Evolutionary conservation across 2,329 filamentous ascomycete species (phyloP), one percentile per base, ranked within the genome.

Genomic region (Paecilomyces formosus): DNA sequence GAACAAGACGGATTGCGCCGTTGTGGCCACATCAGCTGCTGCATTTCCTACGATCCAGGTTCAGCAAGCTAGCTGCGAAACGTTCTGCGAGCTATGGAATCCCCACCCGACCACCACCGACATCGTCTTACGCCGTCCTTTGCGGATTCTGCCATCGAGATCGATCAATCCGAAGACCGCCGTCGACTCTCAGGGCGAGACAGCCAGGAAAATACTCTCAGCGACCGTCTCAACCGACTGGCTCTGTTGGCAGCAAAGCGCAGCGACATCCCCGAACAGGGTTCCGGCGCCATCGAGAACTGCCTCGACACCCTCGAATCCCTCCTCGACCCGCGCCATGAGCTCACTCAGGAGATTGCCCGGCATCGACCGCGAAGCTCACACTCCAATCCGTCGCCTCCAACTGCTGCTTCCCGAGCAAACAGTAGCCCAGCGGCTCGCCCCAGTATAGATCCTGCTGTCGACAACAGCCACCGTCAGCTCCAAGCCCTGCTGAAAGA

Each of bases 251-350:
- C 55, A 51, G 55, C 54, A 55, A 21, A 52, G 22, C 50, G 50
- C 11, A 13, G 6, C 15, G 11, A 24, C 9, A 24, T 52, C 21
- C 24, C 50, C 50, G 50, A 26, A 28, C 28, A 55, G 13, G 30
- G 26, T 26, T 49, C 54, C 3, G 54, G 24, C 45, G 55, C 6
- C 54, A 49, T 49, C 57, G 33, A 31, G 55, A 57, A 54, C 56
- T 53, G 39, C 60, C 55, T 55, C 28, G 72, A 76, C 51, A 68
- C 66, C 50, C 71, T 78, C 30, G 76, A 78, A 56, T 57, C 61
- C 5, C 61, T 70, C 26, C 60, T 71, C 5, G 66, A 72, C 53
- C 65, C 65, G 13, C 64, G 62, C 4, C 61, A 62, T 7, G 60
- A 61, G 26, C 39, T 68, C 4, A 64, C 63, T 5, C 60, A 55